These are phyloP conservation scores for Mycosarcoma mackinlayi DNA, from an alignment of 1,284 basidiomycete species.

Conservation along the genomic window DNA sequence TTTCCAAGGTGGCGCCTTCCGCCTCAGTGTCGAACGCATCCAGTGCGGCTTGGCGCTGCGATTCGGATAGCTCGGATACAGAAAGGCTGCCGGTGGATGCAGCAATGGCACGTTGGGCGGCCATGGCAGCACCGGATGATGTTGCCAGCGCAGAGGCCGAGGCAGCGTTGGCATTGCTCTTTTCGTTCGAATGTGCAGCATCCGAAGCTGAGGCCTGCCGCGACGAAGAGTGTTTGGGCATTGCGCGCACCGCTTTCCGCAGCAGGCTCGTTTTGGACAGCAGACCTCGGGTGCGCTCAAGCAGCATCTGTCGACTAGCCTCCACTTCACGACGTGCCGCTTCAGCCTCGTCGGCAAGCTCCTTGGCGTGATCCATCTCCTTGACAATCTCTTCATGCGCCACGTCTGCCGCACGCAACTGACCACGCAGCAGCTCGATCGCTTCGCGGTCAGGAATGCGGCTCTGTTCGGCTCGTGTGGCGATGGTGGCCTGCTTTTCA, in stretches of 20 bases:
- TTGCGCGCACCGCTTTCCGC: conserved; percentile 42
- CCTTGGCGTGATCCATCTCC: conserved; percentile 56
- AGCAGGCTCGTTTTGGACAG: conserved; percentile 40
- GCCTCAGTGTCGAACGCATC: conserved; percentile 51
- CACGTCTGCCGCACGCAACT: conserved; percentile 59
- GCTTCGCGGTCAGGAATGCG: conserved; percentile 41
- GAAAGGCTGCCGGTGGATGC: conserved; percentile 39
- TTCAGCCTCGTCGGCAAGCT: conserved; percentile 50
- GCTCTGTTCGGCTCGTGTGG: conserved; percentile 26
- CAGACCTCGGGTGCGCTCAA: conserved; percentile 41
- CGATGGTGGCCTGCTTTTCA: conserved; percentile 27
- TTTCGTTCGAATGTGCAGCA: conserved; percentile 6
- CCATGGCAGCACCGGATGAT: conserved; percentile 9
- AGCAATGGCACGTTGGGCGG: conserved; percentile 39
- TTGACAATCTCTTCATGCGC: conserved; percentile 58
- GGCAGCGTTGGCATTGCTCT: conserved; percentile 6
- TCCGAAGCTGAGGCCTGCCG: conserved; percentile 34
- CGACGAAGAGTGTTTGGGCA: conserved; percentile 54
- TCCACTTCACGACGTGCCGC: conserved; percentile 42
- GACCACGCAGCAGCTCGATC: conserved; percentile 54
- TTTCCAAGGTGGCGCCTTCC: conserved; percentile 36
- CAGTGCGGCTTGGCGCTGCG: conserved; percentile 46
- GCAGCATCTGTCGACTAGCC: conserved; percentile 46
- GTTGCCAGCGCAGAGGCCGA: conserved; percentile 11
- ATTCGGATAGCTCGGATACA: conserved; percentile 43